These are phyloP conservation scores for Hymenoscyphus fructigenus DNA, from an alignment of 2,329 filamentous ascomycete genomes.

Conservation along the genomic window DNA sequence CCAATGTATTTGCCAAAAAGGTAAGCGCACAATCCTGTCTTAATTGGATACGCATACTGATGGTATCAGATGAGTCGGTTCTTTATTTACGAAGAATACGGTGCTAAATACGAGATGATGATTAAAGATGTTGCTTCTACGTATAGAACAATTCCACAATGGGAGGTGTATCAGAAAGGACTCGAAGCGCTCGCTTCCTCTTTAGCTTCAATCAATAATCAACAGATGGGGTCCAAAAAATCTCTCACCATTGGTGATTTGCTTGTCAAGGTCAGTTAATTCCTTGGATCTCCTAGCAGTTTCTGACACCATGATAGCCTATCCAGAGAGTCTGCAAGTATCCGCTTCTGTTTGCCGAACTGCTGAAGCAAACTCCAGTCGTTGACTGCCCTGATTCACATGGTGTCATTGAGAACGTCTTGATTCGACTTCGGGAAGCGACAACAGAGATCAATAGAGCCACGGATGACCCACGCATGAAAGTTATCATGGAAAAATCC, in stretches of 20 bases:
- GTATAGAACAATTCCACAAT: slow-evolving; percentile 67
- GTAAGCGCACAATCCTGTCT: slow-evolving; percentile 38
- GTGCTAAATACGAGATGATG: slow-evolving; percentile 84
- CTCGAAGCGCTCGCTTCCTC: slow-evolving; percentile 80
- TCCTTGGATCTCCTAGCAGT: slow-evolving; percentile 8
- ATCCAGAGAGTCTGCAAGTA: slow-evolving; percentile 93
- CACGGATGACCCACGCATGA: slow-evolving; percentile 72
- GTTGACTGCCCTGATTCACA: slow-evolving; percentile 83
- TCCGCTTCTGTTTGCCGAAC: slow-evolving; percentile 79
- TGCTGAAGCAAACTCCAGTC: slow-evolving; percentile 79
- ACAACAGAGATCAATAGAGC: slow-evolving; percentile 80
- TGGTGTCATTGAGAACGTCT: slow-evolving; percentile 71
- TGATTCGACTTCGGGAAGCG: slow-evolving; percentile 70
- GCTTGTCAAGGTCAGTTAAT: slow-evolving; percentile 71
- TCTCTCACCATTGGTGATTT: slow-evolving; percentile 82
- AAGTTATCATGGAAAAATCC: slow-evolving; percentile 73
- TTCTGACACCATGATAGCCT: slow-evolving; percentile 53
- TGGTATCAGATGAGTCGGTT: slow-evolving; percentile 70
- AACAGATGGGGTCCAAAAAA: slow-evolving; percentile 64
- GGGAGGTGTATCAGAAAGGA: slow-evolving; percentile 79
- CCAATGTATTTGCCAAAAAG: slow-evolving; percentile 59
- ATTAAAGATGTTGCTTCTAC: slow-evolving; percentile 72
- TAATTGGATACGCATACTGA: not conserved
- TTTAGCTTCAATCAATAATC: slow-evolving; percentile 66
- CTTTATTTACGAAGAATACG: slow-evolving; percentile 88